A percentile compares a stretch with the other conserved stretches of the same genome.
Evolutionary conservation across 352 stramenopile genomes (phyloP).

Genomic region (Aphanomyces invadans): DNA sequence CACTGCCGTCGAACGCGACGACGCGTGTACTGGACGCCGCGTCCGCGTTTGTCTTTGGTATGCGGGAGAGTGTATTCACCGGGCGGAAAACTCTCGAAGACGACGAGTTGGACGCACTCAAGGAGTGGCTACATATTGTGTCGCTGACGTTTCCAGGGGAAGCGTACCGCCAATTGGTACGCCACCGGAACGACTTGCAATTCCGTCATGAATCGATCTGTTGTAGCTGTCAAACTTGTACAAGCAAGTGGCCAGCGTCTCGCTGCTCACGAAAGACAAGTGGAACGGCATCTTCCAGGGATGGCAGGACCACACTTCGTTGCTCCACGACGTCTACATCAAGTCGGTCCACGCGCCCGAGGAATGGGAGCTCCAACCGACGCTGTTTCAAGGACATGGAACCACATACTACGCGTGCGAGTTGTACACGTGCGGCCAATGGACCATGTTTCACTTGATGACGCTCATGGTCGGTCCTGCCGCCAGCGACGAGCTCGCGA

Average conservation of each 20-base stretch:
- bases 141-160: constrained; percentile 59
- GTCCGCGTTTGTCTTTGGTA: constrained; percentile 70
- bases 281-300: constrained; percentile 43
- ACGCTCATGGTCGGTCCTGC: constrained; percentile 53
- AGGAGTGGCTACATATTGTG: constrained; percentile 67
- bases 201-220: neutral
- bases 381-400: constrained; percentile 59
- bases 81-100: constrained; percentile 64
- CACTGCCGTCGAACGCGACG: constrained; percentile 58
- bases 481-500: constrained; percentile 40
- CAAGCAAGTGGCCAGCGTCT: neutral
- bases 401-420: constrained; percentile 60
- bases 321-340: constrained; percentile 3
- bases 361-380: constrained; percentile 57
- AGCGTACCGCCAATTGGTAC: constrained; percentile 45
- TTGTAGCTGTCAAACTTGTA: constrained; percentile 8
- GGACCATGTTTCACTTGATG: constrained; percentile 84
- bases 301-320: constrained; percentile 3
- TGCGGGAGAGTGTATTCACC: constrained; percentile 74
- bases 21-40: constrained; percentile 68
- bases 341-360: constrained; percentile 42
- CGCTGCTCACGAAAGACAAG: neutral
- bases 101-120: constrained; percentile 65
- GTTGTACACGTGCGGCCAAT: constrained; percentile 76
- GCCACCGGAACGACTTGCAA: neutral